phyloP scores from a whole-genome alignment of 2,329 filamentous ascomycete species.

The Hypoxylon sp. region DNA sequence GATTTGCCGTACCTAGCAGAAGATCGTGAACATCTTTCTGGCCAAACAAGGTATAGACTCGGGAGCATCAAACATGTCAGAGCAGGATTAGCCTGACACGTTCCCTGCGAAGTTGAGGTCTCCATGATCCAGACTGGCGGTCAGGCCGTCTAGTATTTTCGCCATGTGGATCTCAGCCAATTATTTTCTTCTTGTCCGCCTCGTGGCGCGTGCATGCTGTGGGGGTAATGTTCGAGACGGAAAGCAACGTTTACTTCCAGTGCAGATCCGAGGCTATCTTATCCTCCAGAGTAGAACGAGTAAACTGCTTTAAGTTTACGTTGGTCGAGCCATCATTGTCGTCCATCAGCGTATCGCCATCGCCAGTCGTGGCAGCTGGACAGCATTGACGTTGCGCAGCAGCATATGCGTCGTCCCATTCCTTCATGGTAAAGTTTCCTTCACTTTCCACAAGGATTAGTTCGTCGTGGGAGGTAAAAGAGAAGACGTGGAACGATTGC shows the following conservation, averaged over 20 bases:
- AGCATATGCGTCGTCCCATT: constrained; percentile 77
- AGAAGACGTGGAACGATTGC: constrained; percentile 81
- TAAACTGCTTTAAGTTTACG: constrained; percentile 65
- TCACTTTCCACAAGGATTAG: constrained; percentile 83
- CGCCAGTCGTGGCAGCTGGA: constrained; percentile 48
- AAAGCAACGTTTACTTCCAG: constrained; percentile 58
- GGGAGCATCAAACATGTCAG: constrained; percentile 30
- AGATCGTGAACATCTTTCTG: constrained; percentile 25
- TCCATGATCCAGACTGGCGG: constrained; percentile 16
- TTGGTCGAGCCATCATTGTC: constrained; percentile 56
- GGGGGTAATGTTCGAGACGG: background rate
- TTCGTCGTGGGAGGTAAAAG: constrained; percentile 77
- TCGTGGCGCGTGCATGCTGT: constrained; percentile 13
- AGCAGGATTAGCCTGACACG: constrained; percentile 12
- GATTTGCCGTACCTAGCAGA: constrained; percentile 31
- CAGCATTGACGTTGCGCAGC: constrained; percentile 73
- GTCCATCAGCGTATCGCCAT: constrained; percentile 55
- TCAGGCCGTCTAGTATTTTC: constrained; percentile 16
- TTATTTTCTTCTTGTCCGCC: constrained; percentile 13
- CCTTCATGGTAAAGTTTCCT: constrained; percentile 76
- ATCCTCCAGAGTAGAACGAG: constrained; percentile 68
- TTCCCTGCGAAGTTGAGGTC: background rate
- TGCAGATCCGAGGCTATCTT: constrained; percentile 53
- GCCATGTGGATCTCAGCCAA: constrained; percentile 12
- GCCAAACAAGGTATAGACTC: constrained; percentile 17